A percentile compares a stretch with the other conserved stretches of the same genome.
Evolutionary conservation across 768 basidiomycete genomes (phyloP).

Genomic region (Suillus sp.): DNA sequence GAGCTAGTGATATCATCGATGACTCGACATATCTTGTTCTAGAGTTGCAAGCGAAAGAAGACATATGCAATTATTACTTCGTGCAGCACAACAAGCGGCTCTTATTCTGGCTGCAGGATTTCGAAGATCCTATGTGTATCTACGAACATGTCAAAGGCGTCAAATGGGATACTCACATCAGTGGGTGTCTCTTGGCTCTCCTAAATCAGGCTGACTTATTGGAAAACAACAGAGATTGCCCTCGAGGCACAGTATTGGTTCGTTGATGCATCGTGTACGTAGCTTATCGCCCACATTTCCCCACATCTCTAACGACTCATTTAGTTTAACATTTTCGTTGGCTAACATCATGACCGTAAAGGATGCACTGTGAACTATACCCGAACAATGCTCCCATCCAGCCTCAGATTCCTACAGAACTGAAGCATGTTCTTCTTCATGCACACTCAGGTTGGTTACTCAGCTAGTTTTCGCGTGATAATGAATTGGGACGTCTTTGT

Average conservation of each 20-base stretch:
- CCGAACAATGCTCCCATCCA: conserved; percentile 5
- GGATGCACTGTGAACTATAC: conserved; percentile 13
- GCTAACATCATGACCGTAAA: conserved; percentile 1
- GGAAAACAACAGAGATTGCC: conserved; percentile 20
- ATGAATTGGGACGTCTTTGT: neutral
- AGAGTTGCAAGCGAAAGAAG: neutral
- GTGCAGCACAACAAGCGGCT: conserved; percentile 42
- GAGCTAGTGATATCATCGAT: conserved; percentile 2
- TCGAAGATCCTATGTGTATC: conserved; percentile 31
- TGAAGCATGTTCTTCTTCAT: conserved; percentile 8
- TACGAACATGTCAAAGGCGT: conserved; percentile 41
- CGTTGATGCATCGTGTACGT: neutral
- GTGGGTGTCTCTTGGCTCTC: conserved; percentile 2
- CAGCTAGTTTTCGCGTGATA: neutral
- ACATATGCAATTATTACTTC: conserved; percentile 42
- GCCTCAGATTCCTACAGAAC: neutral
- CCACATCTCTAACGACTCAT: neutral
- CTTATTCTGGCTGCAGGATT: conserved; percentile 51
- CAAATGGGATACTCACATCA: conserved; percentile 19
- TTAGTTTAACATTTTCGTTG: neutral
- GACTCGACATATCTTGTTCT: conserved; percentile 1
- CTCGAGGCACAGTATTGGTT: conserved; percentile 32
- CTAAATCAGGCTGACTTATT: neutral
- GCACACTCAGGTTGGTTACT: conserved; percentile 4
- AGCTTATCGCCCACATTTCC: too few species aligned